These are phyloP conservation scores for Anthracocystis walkeri DNA, from an alignment of 1,284 basidiomycete genomes.

Conservation along the genomic window DNA sequence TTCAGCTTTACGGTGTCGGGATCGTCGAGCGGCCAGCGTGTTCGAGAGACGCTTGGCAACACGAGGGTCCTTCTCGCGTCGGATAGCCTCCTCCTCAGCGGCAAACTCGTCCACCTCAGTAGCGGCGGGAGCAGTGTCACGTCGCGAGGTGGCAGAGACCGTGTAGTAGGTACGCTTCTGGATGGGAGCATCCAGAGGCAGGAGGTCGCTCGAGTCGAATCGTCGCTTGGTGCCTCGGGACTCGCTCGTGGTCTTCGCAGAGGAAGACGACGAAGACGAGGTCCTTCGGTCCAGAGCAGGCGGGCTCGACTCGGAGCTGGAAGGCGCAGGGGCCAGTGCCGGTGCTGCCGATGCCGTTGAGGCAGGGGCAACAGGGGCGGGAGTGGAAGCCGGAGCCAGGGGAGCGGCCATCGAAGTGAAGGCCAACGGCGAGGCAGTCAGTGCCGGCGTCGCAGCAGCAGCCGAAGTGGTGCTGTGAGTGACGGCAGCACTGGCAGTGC, in stretches of 20 bases:
- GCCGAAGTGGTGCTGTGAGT: conserved; percentile 13
- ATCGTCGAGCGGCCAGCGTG: conserved; percentile 67
- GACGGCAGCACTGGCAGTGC: conserved; percentile 22
- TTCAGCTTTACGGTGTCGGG: conserved; percentile 66
- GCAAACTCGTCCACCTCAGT: conserved; percentile 42
- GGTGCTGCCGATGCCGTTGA: conserved; percentile 19
- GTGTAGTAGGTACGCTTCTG: conserved; percentile 65
- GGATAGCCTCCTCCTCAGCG: conserved; percentile 50
- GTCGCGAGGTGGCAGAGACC: conserved; percentile 65
- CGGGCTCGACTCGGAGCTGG: conserved; percentile 15
- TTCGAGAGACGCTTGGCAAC: conserved; percentile 68
- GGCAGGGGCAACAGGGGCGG: conserved; percentile 13
- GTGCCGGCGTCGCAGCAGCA: conserved; percentile 20
- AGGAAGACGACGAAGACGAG: conserved; percentile 41
- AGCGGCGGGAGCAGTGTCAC: conserved; percentile 34
- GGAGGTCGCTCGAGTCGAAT: conserved; percentile 58
- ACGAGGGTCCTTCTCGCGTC: conserved; percentile 59
- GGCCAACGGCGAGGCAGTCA: conserved; percentile 49
- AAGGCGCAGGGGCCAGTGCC: conserved; percentile 20
- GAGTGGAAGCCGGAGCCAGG: conserved; percentile 23
- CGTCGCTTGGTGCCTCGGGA: conserved; percentile 61
- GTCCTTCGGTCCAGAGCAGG: conserved; percentile 33
- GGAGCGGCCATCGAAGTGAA: conserved; percentile 37
- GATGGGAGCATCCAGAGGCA: conserved; percentile 68
- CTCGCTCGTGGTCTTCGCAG: conserved; percentile 13